A percentile compares a stretch with the other conserved stretches of the same genome.
These are phyloP conservation scores for Leucocoprinus birnbaumii DNA, from an alignment of 768 basidiomycete species.

Conservation along the genomic window DNA sequence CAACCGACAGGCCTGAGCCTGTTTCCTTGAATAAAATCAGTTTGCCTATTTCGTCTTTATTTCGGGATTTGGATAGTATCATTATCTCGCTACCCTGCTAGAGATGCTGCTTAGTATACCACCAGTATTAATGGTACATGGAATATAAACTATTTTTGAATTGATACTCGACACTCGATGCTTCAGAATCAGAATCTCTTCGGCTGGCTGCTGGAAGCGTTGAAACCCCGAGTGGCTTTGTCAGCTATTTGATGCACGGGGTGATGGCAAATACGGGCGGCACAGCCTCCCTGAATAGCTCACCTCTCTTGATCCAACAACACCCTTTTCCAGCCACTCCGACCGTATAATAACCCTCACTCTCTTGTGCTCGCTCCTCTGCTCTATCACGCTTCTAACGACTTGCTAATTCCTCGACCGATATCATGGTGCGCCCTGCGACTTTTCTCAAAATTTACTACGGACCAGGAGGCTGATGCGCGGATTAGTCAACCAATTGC, in stretches of 20 bases:
- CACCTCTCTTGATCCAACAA: neutral
- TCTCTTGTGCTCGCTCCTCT: neutral
- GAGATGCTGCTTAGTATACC: too few relatives aligned
- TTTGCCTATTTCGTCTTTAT: neutral
- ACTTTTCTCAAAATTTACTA: neutral
- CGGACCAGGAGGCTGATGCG: neutral
- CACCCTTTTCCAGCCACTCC: slow-evolving; percentile 9
- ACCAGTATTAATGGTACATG: too few relatives aligned
- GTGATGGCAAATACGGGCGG: slow-evolving; percentile 4
- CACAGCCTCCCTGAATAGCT: slow-evolving; percentile 2
- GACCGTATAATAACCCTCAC: neutral
- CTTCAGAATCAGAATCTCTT: too few relatives aligned
- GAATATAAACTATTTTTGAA: too few relatives aligned
- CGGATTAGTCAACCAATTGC: slow-evolving; percentile 82
- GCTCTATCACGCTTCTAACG: slow-evolving; percentile 3
- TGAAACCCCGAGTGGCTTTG: slow-evolving; percentile 8
- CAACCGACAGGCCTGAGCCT: neutral
- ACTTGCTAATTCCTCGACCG: neutral
- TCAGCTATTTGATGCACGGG: slow-evolving; percentile 5
- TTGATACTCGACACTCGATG: too few relatives aligned
- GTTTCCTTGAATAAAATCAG: too few relatives aligned
- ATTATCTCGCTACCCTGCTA: neutral
- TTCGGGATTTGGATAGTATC: neutral
- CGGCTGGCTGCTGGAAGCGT: neutral
- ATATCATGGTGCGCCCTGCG: neutral